Base-by-base conservation (phyloP, 2,329 filamentous ascomycete species). In the Mycocentrospora acerina region DNA sequence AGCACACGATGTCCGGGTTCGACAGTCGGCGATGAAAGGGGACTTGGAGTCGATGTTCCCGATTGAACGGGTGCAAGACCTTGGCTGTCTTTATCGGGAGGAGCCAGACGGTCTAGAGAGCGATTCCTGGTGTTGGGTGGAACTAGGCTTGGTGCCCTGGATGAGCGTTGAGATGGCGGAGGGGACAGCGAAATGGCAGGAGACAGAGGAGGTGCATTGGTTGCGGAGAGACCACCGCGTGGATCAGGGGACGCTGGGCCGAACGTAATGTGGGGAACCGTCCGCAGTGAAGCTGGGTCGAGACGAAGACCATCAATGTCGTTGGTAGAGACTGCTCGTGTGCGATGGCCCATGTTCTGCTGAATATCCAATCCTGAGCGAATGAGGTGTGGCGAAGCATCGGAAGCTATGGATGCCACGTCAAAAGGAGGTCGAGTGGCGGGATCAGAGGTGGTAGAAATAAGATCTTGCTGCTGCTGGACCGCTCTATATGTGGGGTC, bases 271-370 rank as follows among this genome's bases (percentile, higher is more conserved):
- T 59, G 57, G 6, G 66, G 65, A 10, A 66, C 50, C 22, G 42
- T 48, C n/a, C 55, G 50, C 28, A 56, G 32, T 7, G 55, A 57
- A 51, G 65, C 44, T 51, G 64, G 65, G 44, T 78, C 72, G 4
- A 78, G 52, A 16, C 62, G 69, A 19, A 77, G 53, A 9, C 67
- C 66, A 22, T 72, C 64, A 2, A 77, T 75, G 57, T 80, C 79
- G 46, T 81, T 81, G 3, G 79, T 75, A 12, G 81, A 83, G 2
- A 83, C 78, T 15, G 81, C 80, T 44, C 80, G 69, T 30, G 63
- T 62, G 34, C 68, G 64, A 40, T 54, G 49, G 13, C 48, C 56
- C n/a, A 51, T 35, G 6, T 43, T 51, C 24, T 52, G 46, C 14
- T 60, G 54, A 9, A 66, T 55, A n/a, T 68, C 62, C 13, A 57